These are phyloP conservation scores for Fusarium clavum DNA, from an alignment of 2,329 filamentous ascomycete species.

Conservation along the genomic window DNA sequence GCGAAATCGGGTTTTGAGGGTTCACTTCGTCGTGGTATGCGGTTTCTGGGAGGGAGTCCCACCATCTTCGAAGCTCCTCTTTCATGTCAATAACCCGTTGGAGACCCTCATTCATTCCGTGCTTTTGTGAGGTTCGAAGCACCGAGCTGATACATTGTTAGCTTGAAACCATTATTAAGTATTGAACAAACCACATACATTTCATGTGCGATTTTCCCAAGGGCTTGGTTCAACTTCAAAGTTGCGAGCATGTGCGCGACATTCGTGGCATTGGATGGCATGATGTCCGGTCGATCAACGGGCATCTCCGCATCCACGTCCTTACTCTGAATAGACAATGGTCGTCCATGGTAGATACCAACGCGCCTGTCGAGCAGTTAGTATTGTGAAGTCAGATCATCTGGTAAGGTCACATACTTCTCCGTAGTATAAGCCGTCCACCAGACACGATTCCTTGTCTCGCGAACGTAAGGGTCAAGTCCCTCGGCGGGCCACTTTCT, in stretches of 20 bases:
- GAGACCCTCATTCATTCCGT: conserved; percentile 50
- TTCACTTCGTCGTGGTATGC: conserved; percentile 54
- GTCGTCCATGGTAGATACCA: conserved; percentile 66
- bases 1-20: conserved; percentile 55
- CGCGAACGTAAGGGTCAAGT: conserved; percentile 60
- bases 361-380: conserved; percentile 57
- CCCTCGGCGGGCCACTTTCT: conserved; percentile 61
- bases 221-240: conserved; percentile 52
- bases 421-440: conserved; percentile 69
- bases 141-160: conserved; percentile 46
- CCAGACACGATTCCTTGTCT: conserved; percentile 67
- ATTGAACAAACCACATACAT: conserved; percentile 46
- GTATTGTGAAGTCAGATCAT: conserved; percentile 3
- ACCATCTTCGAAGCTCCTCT: conserved; percentile 53
- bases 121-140: conserved; percentile 50
- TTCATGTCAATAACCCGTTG: conserved; percentile 52
- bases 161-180: not conserved
- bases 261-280: conserved; percentile 56
- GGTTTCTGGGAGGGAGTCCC: conserved; percentile 51
- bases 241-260: conserved; percentile 60
- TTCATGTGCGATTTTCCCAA: conserved; percentile 55
- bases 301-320: conserved; percentile 67
- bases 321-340: conserved; percentile 62
- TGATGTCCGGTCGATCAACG: conserved; percentile 58
- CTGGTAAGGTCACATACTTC: conserved; percentile 53